Conservation (phyloP, 2,329 filamentous ascomycete species). For the Magnaporthales sp. region DNA sequence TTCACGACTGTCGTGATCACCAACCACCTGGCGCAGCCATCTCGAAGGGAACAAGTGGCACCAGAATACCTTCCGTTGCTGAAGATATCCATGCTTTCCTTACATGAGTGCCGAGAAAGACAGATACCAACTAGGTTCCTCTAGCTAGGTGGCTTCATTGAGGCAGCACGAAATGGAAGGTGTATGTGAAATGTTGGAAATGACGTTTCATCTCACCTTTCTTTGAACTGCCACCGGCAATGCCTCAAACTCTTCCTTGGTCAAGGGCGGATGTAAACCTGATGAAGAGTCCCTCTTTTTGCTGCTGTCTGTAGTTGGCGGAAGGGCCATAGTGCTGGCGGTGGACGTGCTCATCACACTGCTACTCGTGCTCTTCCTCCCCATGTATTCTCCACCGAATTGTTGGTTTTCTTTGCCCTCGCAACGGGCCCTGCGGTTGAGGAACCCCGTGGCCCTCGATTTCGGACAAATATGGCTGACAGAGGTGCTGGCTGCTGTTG, state of each 20-base stretch:
- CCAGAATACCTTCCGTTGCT: not conserved
- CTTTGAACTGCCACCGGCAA: conserved; percentile 39
- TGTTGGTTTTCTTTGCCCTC: conserved; percentile 2
- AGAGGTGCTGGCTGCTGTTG: not conserved
- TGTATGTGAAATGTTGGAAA: conserved; percentile 33
- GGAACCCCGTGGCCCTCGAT: not conserved
- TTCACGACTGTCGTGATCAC: not conserved
- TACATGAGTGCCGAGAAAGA: not conserved
- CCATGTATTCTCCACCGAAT: not conserved
- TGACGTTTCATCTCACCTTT: conserved; percentile 32
- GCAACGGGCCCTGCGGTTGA: not conserved
- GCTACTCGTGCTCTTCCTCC: conserved; percentile 7
- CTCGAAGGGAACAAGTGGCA: not conserved
- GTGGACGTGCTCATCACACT: conserved; percentile 6
- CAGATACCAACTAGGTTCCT: not conserved
- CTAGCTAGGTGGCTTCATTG: not conserved
- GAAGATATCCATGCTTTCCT: not conserved
- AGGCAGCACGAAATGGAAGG: not conserved
- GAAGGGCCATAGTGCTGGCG: conserved; percentile 10
- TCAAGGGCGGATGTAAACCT: conserved; percentile 21
- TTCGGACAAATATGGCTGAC: not conserved
- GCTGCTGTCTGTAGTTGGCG: conserved; percentile 14
- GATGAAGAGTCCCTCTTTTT: conserved; percentile 15
- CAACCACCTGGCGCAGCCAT: not conserved
- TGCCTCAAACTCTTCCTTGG: conserved; percentile 39